phyloP scores from a whole-genome alignment of 257 asterid species.

The Penstemon davidsonii region DNA sequence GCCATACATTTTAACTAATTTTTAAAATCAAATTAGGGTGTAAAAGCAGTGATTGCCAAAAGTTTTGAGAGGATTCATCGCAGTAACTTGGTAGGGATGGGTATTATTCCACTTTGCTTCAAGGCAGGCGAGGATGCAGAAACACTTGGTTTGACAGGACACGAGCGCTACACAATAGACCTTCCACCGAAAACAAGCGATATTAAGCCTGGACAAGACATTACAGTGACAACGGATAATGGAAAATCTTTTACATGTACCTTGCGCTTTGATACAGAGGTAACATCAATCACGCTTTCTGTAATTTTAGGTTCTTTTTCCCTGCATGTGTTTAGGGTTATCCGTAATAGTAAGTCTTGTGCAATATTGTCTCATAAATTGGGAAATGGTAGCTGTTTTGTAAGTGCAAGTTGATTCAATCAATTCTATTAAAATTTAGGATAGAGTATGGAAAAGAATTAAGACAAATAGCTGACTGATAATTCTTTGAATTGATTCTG shows the following conservation, averaged over 20 bases:
- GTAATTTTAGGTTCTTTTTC: background rate
- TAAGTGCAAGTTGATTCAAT: no score
- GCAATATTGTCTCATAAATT: no score
- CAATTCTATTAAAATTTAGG: no score
- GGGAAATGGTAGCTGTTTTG: no score
- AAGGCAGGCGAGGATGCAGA: conserved; percentile 87
- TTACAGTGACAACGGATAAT: conserved; percentile 64
- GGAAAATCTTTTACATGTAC: conserved; percentile 77
- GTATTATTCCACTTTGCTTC: conserved; percentile 89
- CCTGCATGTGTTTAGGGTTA: no score
- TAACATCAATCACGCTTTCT: conserved; percentile 18
- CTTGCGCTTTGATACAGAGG: conserved; percentile 87
- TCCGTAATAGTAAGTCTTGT: no score
- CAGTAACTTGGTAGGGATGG: conserved; percentile 95
- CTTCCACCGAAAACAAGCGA: conserved; percentile 69
- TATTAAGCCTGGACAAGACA: conserved; percentile 78
- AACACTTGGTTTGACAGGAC: conserved; percentile 75
- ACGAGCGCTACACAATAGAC: conserved; percentile 74
- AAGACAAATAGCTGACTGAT: background rate
- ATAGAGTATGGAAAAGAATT: no score
- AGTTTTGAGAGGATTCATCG: conserved; percentile 96
- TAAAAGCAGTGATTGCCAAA: conserved; percentile 91
- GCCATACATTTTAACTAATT: background rate
- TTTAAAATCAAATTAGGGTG: conserved; percentile 55
- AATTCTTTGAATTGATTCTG: conserved; percentile 7